phyloP scores from a whole-genome alignment of 148 eudicot genomes.

The Amaranthus cruentus region DNA sequence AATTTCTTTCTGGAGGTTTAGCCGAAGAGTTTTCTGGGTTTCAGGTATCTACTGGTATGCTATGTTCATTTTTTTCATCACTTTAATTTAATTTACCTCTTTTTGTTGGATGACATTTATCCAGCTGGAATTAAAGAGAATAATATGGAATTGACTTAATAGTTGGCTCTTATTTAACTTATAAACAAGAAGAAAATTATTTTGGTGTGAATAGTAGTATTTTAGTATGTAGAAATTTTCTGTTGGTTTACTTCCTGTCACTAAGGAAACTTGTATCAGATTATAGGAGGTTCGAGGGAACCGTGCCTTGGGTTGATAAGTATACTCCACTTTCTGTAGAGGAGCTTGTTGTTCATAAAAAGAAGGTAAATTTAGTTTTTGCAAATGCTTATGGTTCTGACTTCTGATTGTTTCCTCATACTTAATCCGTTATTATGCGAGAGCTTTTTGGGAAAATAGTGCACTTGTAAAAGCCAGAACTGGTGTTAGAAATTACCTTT shows the following conservation, averaged over 20 bases:
- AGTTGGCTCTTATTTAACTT: not conserved
- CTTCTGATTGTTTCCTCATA: no score
- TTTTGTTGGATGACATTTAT: not conserved
- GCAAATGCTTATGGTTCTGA: not conserved
- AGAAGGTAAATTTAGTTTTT: constrained; percentile 55
- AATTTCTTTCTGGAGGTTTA: constrained; percentile 59
- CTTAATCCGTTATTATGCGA: no score
- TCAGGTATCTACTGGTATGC: constrained; percentile 89
- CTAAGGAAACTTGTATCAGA: constrained; percentile 39
- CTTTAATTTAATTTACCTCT: not conserved
- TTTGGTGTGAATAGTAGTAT: not conserved
- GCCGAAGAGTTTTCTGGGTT: constrained; percentile 61
- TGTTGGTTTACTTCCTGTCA: constrained; percentile 5
- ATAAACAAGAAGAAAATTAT: not conserved
- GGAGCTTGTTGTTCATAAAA: constrained; percentile 87
- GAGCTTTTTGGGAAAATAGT: no score
- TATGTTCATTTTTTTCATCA: constrained; percentile 1
- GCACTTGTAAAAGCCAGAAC: no score
- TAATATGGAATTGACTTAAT: not conserved
- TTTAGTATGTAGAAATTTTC: not conserved
- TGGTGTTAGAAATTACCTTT: constrained; percentile 6
- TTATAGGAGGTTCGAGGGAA: constrained; percentile 27
- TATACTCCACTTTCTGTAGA: constrained; percentile 65
- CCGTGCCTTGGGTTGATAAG: constrained; percentile 78
- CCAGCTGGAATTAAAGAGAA: not conserved